These are phyloP conservation scores for Colletotrichum karsti DNA, from an alignment of 2,329 filamentous ascomycete genomes.

Conservation along the genomic window DNA sequence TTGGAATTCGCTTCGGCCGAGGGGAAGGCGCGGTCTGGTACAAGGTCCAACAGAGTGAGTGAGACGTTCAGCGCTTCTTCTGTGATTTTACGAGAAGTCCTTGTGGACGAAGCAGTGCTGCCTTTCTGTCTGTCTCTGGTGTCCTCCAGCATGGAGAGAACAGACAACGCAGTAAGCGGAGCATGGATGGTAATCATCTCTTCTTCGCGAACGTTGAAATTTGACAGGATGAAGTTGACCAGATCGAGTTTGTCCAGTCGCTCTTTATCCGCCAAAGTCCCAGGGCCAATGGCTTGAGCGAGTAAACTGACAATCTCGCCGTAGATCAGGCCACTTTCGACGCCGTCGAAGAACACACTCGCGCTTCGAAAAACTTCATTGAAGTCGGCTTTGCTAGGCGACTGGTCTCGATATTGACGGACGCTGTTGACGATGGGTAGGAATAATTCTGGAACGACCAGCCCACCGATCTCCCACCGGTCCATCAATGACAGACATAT, in stretches of 20 bases:
- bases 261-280: slow-evolving; percentile 51
- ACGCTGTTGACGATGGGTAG: slow-evolving; percentile 85
- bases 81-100: slow-evolving; percentile 38
- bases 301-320: slow-evolving; percentile 79
- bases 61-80: slow-evolving; percentile 57
- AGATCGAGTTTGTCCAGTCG: slow-evolving; percentile 73
- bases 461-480: slow-evolving; percentile 93
- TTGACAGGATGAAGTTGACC: slow-evolving; percentile 81
- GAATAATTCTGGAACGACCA: slow-evolving; percentile 89
- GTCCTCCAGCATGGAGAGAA: slow-evolving; percentile 68
- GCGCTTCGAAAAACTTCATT: slow-evolving; percentile 91
- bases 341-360: slow-evolving; percentile 95
- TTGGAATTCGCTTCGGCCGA: slow-evolving; percentile 28
- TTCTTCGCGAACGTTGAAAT: slow-evolving; percentile 95
- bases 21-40: slow-evolving; percentile 71
- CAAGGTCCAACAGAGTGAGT: slow-evolving; percentile 66
- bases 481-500: slow-evolving; percentile 98
- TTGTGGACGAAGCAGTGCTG: slow-evolving; percentile 23
- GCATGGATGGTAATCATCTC: slow-evolving; percentile 93
- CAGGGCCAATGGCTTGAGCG: slow-evolving; percentile 63
- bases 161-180: slow-evolving; percentile 76
- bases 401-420: slow-evolving; percentile 73
- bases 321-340: slow-evolving; percentile 94
- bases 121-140: slow-evolving; percentile 45
- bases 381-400: slow-evolving; percentile 75